Conservation (phyloP, 2,329 filamentous ascomycete genomes). For the Pseudocercospora vitis region DNA sequence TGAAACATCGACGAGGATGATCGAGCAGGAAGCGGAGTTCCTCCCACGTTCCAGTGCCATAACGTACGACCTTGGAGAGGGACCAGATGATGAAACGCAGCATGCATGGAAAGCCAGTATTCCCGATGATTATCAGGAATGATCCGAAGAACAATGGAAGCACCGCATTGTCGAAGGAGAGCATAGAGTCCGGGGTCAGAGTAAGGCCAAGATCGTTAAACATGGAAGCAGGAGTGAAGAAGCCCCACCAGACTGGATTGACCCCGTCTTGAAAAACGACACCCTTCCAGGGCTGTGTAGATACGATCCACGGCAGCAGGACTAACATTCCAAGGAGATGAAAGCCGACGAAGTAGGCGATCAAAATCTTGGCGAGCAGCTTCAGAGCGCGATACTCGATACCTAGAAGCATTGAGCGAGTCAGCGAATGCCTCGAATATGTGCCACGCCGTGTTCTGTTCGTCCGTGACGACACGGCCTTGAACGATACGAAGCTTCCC, state of each 20-base stretch:
- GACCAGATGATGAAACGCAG: constrained; percentile 91
- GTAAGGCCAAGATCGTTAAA: constrained; percentile 97
- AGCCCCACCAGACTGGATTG: constrained; percentile 79
- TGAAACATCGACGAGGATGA: constrained; percentile 94
- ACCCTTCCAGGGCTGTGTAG: constrained; percentile 60
- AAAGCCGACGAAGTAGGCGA: constrained; percentile 79
- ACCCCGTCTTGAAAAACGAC: constrained; percentile 62
- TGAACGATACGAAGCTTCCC: too few relatives aligned
- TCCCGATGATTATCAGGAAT: constrained; percentile 90
- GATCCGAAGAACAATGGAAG: constrained; percentile 74
- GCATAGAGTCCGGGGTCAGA: constrained; percentile 90
- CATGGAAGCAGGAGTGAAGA: constrained; percentile 83
- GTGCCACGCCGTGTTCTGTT: too few relatives aligned
- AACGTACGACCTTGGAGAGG: constrained; percentile 64
- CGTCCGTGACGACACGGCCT: too few relatives aligned
- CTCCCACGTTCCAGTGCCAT: constrained; percentile 74
- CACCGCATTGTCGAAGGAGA: constrained; percentile 75
- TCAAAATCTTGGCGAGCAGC: constrained; percentile 74
- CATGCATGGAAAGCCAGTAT: constrained; percentile 94
- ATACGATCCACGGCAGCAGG: constrained; percentile 76
- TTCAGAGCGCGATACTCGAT: constrained; percentile 95
- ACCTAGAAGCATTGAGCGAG: too few relatives aligned
- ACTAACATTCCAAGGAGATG: constrained; percentile 73
- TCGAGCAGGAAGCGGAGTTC: constrained; percentile 88
- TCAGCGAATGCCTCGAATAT: too few relatives aligned